These are phyloP conservation scores for Colletotrichum liaoningense DNA, from an alignment of 2,329 filamentous ascomycete genomes.

Conservation along the genomic window DNA sequence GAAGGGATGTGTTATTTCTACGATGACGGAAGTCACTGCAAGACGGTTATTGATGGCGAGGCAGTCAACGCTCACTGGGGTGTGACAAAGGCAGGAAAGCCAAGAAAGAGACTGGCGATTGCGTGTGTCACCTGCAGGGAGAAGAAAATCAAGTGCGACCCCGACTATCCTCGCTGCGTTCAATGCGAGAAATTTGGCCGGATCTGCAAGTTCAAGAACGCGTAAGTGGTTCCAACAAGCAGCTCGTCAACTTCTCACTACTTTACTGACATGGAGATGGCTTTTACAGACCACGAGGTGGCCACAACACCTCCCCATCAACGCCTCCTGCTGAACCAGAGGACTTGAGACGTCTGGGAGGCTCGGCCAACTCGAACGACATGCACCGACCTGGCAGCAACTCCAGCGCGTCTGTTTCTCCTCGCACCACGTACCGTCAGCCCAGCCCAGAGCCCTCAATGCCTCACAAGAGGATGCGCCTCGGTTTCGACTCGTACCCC, in stretches of 20 bases:
- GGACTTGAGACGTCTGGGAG: conserved; percentile 50
- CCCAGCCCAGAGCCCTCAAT: conserved; percentile 44
- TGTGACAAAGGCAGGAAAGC: conserved; percentile 93
- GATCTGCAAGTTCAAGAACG: conserved; percentile 86
- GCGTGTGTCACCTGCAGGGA: conserved; percentile 94
- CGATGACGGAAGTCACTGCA: conserved; percentile 85
- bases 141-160: conserved; percentile 98
- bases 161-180: conserved; percentile 85
- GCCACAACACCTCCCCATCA: conserved; percentile 67
- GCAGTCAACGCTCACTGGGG: conserved; percentile 92
- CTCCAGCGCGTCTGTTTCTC: conserved; percentile 61
- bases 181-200: conserved; percentile 94
- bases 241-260: not conserved
- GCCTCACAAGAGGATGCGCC: conserved; percentile 61
- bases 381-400: conserved; percentile 53
- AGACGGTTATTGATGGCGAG: conserved; percentile 86
- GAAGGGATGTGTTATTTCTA: conserved; percentile 89
- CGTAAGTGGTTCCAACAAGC: conserved; percentile 68
- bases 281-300: conserved; percentile 62
- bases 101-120: conserved; percentile 88
- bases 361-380: conserved; percentile 48
- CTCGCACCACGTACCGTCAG: conserved; percentile 51
- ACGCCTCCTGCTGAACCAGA: conserved; percentile 64
- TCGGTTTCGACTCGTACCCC: conserved; percentile 59
- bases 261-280: conserved; percentile 36